Percentiles rank a stretch among this genome's conserved stretches.
These are phyloP conservation scores for Ascoidea asiatica DNA, from an alignment of 805 yeast species.

Conservation along the genomic window DNA sequence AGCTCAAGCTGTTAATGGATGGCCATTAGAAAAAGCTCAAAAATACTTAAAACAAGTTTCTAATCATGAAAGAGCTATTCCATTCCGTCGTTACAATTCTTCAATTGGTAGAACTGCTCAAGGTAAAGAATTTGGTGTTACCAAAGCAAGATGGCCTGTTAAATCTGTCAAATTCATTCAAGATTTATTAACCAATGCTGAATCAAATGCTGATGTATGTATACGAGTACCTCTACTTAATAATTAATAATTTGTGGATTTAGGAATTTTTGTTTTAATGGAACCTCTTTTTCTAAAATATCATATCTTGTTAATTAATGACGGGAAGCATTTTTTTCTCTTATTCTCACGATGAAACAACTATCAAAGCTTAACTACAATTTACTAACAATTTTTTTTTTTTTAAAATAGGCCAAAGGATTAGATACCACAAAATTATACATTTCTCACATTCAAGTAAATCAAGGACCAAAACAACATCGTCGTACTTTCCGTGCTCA, in stretches of 20 bases:
- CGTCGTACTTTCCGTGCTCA: slow-evolving; percentile 99
- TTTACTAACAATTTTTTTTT: slow-evolving; percentile 3
- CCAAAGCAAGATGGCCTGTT: slow-evolving; percentile 99
- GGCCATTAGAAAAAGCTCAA: slow-evolving; percentile 95
- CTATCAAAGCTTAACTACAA: background rate
- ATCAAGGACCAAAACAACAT: slow-evolving; percentile 99
- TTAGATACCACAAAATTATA: slow-evolving; percentile 89
- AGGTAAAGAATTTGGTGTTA: slow-evolving; percentile 99
- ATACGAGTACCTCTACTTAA: slow-evolving; percentile 11
- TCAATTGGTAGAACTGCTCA: slow-evolving; percentile 99
- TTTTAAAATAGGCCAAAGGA: slow-evolving; percentile 60
- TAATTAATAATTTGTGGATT: background rate
- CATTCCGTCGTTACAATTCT: slow-evolving; percentile 95
- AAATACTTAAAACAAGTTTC: slow-evolving; percentile 89
- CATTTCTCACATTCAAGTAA: slow-evolving; percentile 97
- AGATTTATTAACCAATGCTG: slow-evolving; percentile 94
- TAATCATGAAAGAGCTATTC: slow-evolving; percentile 98
- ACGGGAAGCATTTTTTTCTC: background rate
- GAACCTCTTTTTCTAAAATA: background rate
- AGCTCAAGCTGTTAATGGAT: slow-evolving; percentile 96
- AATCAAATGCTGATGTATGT: slow-evolving; percentile 89
- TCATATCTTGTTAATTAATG: background rate
- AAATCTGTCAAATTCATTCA: slow-evolving; percentile 93
- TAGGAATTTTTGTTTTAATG: background rate
- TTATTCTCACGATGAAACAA: background rate